These are phyloP conservation scores for Arthrobotrys sphaeroides DNA, from an alignment of 2,329 filamentous ascomycete genomes.

Conservation along the genomic window DNA sequence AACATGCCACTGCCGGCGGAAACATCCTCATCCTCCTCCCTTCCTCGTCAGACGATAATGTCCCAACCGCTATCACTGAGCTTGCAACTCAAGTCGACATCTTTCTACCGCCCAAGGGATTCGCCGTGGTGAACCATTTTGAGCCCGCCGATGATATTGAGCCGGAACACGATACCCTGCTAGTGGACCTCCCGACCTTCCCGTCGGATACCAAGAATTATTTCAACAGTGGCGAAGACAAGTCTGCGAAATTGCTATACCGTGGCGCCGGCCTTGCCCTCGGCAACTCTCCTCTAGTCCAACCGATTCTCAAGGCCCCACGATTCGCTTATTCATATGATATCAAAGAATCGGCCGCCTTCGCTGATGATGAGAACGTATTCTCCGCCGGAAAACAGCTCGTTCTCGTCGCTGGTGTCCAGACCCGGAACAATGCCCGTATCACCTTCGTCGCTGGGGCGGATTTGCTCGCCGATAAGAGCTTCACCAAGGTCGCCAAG, in stretches of 20 bases:
- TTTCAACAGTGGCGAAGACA: constrained; percentile 73
- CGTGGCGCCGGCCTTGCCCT: constrained; percentile 81
- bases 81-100: constrained; percentile 69
- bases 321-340: constrained; percentile 92
- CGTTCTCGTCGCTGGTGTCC: constrained; percentile 82
- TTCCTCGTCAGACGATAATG: constrained; percentile 65
- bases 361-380: constrained; percentile 73
- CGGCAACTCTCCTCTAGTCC: constrained; percentile 79
- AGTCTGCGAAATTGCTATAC: constrained; percentile 74
- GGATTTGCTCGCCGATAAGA: constrained; percentile 86
- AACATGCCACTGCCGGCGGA: constrained; percentile 90
- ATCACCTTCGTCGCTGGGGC: constrained; percentile 84
- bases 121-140: constrained; percentile 94
- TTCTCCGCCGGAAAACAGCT: constrained; percentile 87
- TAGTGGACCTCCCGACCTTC: constrained; percentile 75
- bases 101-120: constrained; percentile 83
- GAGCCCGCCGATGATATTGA: constrained; percentile 83
- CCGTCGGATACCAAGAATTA: constrained; percentile 78
- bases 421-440: constrained; percentile 92
- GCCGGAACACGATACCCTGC: constrained; percentile 86
- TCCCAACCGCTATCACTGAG: constrained; percentile 63
- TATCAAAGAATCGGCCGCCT: constrained; percentile 80
- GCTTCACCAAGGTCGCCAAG: constrained; percentile 84
- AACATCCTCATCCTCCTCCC: constrained; percentile 90
- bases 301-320: constrained; percentile 83